Percentiles rank a stretch among this genome's conserved stretches.
Evolutionary conservation across 1,284 basidiomycete genomes (phyloP).

Genomic region (Coniferiporia sulphurascens): DNA sequence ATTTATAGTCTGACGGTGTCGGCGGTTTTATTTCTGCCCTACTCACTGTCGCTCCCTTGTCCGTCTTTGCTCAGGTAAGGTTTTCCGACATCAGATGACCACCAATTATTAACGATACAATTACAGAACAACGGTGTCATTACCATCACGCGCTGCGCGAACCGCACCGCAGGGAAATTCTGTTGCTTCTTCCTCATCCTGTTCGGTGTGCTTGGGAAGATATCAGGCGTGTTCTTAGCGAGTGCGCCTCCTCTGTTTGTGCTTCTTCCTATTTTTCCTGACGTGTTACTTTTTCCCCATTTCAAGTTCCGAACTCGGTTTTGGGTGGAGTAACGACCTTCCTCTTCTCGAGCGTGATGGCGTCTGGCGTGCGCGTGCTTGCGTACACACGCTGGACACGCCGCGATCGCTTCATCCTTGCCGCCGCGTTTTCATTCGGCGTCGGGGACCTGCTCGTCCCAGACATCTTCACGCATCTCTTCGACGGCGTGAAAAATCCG

Average conservation of each 20-base stretch:
- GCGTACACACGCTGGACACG: conserved; percentile 61
- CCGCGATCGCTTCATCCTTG: conserved; percentile 73
- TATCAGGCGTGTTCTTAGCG: conserved; percentile 74
- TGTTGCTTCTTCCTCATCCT: conserved; percentile 70
- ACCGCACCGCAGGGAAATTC: conserved; percentile 66
- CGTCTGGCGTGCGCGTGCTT: conserved; percentile 72
- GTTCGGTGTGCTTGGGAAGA: conserved; percentile 73
- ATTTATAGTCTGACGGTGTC: conserved; percentile 60
- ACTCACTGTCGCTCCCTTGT: conserved; percentile 77
- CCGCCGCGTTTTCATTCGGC: conserved; percentile 69
- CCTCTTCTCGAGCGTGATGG: conserved; percentile 49
- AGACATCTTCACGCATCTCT: conserved; percentile 60
- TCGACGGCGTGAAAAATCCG: conserved; percentile 55
- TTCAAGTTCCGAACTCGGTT: conserved; percentile 67
- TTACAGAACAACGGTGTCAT: conserved; percentile 78
- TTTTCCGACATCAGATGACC: conserved; percentile 1
- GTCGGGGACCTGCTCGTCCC: conserved; percentile 64
- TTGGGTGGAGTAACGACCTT: conserved; percentile 78
- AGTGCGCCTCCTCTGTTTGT: conserved; percentile 34
- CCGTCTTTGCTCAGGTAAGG: conserved; percentile 68
- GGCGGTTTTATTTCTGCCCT: conserved; percentile 72
- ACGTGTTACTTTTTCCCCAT: conserved; percentile 4
- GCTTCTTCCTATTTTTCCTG: neutral
- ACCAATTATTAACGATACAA: neutral
- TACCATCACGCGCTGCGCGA: conserved; percentile 73